phyloP scores from a whole-genome alignment of 1,284 basidiomycete genomes.

The Sanghuangporus weigelae region DNA sequence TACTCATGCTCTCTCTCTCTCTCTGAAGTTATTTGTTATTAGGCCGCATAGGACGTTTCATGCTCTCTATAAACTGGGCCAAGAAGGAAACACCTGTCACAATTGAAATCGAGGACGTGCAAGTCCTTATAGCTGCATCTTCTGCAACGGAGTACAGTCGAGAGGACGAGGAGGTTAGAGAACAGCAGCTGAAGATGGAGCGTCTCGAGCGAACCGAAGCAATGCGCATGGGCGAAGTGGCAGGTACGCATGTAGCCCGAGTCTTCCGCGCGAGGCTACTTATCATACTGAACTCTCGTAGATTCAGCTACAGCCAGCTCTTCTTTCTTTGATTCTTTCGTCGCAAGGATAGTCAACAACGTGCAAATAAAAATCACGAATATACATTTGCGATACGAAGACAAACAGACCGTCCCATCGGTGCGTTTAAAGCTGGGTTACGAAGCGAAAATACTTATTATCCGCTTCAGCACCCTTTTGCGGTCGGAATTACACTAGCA shows the following conservation, averaged over 20 bases:
- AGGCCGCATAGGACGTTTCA: constrained; percentile 82
- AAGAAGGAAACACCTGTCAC: constrained; percentile 89
- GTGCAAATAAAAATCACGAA: constrained; percentile 94
- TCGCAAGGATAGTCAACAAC: constrained; percentile 94
- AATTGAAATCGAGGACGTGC: constrained; percentile 91
- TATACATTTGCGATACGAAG: constrained; percentile 96
- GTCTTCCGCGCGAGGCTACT: not conserved
- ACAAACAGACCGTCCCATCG: constrained; percentile 88
- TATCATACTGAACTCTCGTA: not conserved
- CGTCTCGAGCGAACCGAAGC: constrained; percentile 87
- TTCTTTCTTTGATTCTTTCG: constrained; percentile 79
- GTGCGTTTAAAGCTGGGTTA: constrained; percentile 38
- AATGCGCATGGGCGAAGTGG: constrained; percentile 64
- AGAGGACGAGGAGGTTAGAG: constrained; percentile 80
- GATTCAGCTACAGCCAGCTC: constrained; percentile 39
- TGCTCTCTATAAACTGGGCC: constrained; percentile 89
- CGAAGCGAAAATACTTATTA: not conserved
- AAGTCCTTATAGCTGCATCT: constrained; percentile 88
- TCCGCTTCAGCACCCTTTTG: constrained; percentile 79
- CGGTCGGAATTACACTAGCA: constrained; percentile 88
- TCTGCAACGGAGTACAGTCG: constrained; percentile 69
- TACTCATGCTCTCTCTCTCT: no score
- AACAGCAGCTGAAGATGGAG: constrained; percentile 86
- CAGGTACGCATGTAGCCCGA: constrained; percentile 32
- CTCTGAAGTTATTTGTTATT: not conserved